A percentile compares a stretch with the other conserved stretches of the same genome.
These are phyloP conservation scores for Leavenworthia alabamica DNA, from an alignment of 345 rosid species.

Conservation along the genomic window DNA sequence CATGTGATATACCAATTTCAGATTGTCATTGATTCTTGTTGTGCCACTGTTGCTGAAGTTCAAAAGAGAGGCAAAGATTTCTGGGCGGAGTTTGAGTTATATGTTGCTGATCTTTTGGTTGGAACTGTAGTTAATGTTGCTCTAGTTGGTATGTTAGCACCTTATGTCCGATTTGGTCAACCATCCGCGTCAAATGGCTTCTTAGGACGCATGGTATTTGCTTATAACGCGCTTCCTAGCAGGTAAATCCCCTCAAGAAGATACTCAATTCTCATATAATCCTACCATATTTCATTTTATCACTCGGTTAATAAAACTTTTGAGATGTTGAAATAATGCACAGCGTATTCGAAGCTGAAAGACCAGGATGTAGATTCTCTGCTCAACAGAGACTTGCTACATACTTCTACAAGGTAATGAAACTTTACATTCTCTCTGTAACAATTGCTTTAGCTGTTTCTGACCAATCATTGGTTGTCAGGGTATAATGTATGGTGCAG, in stretches of 20 bases:
- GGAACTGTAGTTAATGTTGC: slow-evolving; percentile 82
- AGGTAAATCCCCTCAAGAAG: slow-evolving; percentile 38
- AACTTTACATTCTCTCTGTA: neutral
- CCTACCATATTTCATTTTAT: neutral
- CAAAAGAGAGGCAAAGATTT: slow-evolving; percentile 88
- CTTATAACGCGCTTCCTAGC: slow-evolving; percentile 92
- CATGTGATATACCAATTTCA: slow-evolving; percentile 29
- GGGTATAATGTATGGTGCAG: slow-evolving; percentile 80
- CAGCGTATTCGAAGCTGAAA: slow-evolving; percentile 83
- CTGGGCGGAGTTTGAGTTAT: slow-evolving; percentile 91
- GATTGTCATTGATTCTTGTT: slow-evolving; percentile 86
- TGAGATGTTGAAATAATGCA: slow-evolving; percentile 28
- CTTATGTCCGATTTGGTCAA: slow-evolving; percentile 77
- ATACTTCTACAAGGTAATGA: slow-evolving; percentile 62
- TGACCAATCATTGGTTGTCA: slow-evolving; percentile 20
- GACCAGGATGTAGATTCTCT: slow-evolving; percentile 70
- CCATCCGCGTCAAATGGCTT: slow-evolving; percentile 56
- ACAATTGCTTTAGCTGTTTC: neutral
- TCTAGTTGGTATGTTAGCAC: slow-evolving; percentile 91
- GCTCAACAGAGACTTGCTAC: slow-evolving; percentile 65
- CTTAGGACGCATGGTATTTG: slow-evolving; percentile 52
- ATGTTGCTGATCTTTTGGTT: slow-evolving; percentile 82
- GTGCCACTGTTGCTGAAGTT: slow-evolving; percentile 92
- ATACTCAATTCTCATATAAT: neutral
- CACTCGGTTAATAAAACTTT: neutral